A percentile compares a stretch with the other conserved stretches of the same genome.
Evolutionary conservation across 2,329 filamentous ascomycete genomes (phyloP).

Genomic region (Penicillium capsulatum): DNA sequence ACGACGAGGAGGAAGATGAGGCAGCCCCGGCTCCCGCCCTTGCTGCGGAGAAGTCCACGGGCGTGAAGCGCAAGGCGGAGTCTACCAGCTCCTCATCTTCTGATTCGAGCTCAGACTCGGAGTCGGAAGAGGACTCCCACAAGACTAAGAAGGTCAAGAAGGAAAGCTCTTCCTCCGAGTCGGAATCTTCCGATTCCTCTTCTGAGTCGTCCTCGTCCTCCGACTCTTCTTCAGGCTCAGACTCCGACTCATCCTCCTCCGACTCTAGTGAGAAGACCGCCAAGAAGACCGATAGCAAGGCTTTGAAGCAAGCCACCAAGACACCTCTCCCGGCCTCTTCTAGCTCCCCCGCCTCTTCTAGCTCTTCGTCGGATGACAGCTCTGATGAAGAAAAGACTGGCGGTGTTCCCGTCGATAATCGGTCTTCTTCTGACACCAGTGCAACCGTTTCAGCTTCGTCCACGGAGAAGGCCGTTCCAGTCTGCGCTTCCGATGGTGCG

Average conservation of each 20-base stretch:
- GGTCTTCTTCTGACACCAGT: constrained; percentile 30
- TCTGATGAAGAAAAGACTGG: constrained; percentile 25
- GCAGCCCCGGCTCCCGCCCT: constrained; percentile 35
- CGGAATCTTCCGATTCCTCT: constrained; percentile 17
- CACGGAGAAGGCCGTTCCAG: too few relatives aligned
- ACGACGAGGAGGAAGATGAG: constrained; percentile 53
- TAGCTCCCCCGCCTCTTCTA: constrained; percentile 21
- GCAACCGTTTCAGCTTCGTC: constrained; percentile 31
- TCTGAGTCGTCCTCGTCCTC: constrained; percentile 13
- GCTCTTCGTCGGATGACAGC: constrained; percentile 19
- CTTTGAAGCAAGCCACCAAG: constrained; percentile 34
- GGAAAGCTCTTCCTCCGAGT: constrained; percentile 27
- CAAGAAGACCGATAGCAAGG: constrained; percentile 27
- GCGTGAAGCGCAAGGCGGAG: constrained; percentile 57
- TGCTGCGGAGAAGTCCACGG: constrained; percentile 33
- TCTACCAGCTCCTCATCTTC: constrained; percentile 42
- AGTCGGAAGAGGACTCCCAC: constrained; percentile 38
- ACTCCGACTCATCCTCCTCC: constrained; percentile 19
- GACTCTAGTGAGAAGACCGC: constrained; percentile 27
- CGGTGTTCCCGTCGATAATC: constrained; percentile 16
- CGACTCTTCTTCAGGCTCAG: constrained; percentile 11
- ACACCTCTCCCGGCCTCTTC: constrained; percentile 38
- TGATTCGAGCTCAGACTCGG: constrained; percentile 44
- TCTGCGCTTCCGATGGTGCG: constrained; percentile 45
- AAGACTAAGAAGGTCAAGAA: constrained; percentile 53